phyloP scores from a whole-genome alignment of 202 grass and related monocot species.

The Panicum hallii region DNA sequence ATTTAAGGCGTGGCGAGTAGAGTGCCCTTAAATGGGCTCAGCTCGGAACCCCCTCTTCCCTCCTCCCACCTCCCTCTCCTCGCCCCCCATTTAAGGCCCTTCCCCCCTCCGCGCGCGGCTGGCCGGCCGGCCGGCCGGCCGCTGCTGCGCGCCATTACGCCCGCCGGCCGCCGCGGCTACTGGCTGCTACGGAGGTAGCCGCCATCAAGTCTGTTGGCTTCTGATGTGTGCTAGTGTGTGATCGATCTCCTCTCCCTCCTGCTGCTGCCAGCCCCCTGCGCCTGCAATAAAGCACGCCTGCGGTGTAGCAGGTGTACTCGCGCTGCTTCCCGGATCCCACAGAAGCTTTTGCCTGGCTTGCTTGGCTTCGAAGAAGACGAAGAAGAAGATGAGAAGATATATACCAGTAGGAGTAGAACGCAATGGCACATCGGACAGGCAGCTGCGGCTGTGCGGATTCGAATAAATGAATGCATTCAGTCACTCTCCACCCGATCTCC shows the following conservation, averaged over 20 bases:
- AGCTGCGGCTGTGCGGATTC: too few species aligned
- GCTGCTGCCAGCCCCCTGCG: neutral
- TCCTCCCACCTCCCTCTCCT: neutral
- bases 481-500: neutral
- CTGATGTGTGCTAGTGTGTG: neutral
- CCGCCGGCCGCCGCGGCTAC: slow-evolving; percentile 3
- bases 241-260: neutral
- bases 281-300: neutral
- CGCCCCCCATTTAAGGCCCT: slow-evolving; percentile 47
- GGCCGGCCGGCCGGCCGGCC: slow-evolving; percentile 16
- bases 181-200: neutral
- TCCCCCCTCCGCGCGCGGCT: neutral
- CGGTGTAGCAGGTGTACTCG: neutral
- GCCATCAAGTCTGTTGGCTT: slow-evolving; percentile 42
- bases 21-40: slow-evolving; percentile 64
- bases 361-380: neutral
- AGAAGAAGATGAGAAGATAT: neutral
- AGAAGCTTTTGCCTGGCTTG: neutral
- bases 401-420: too few species aligned
- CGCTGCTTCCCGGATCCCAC: neutral
- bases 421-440: neutral
- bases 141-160: slow-evolving; percentile 39
- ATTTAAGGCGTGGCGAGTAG: slow-evolving; percentile 64
- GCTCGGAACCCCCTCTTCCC: slow-evolving; percentile 45
- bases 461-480: neutral